Evolutionary conservation across 768 basidiomycete species (phyloP).

Genomic region (Austroboletus eburneus): DNA sequence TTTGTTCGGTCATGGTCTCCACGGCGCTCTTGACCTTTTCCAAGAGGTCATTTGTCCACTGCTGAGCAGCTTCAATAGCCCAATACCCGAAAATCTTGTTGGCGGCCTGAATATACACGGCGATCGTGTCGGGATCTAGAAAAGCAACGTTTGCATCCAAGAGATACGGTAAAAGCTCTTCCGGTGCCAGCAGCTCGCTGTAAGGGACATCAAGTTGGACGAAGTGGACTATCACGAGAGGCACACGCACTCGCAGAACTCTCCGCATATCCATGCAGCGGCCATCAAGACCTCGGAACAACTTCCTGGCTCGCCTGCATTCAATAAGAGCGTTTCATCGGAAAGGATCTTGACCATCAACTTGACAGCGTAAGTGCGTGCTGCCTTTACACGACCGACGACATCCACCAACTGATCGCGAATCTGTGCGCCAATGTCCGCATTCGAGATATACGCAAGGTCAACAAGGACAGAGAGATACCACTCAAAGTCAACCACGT

Average conservation of each 20-base stretch:
- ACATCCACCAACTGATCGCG: slow-evolving; percentile 86
- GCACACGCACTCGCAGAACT: slow-evolving; percentile 81
- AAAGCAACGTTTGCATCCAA: slow-evolving; percentile 54
- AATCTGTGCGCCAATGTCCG: slow-evolving; percentile 72
- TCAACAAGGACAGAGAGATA: slow-evolving; percentile 93
- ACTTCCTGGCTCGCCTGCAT: slow-evolving; percentile 63
- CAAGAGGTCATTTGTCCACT: slow-evolving; percentile 74
- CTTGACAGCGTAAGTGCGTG: slow-evolving; percentile 75
- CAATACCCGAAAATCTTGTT: slow-evolving; percentile 87
- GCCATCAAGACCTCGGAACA: slow-evolving; percentile 89
- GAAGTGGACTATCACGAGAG: background rate
- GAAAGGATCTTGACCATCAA: slow-evolving; percentile 77
- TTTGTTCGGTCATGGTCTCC: slow-evolving; percentile 53
- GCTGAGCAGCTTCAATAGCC: slow-evolving; percentile 68
- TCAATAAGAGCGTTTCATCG: slow-evolving; percentile 70
- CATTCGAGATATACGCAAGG: slow-evolving; percentile 81
- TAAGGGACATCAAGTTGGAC: slow-evolving; percentile 7
- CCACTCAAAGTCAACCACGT: slow-evolving; percentile 95
- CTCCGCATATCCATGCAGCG: slow-evolving; percentile 95
- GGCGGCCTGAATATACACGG: slow-evolving; percentile 78
- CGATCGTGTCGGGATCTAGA: slow-evolving; percentile 60
- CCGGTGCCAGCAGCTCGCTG: slow-evolving; percentile 78
- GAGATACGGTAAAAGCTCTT: slow-evolving; percentile 67
- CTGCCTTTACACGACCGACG: slow-evolving; percentile 72
- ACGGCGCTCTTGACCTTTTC: slow-evolving; percentile 62